phyloP scores from a whole-genome alignment of 1,284 basidiomycete genomes.

The Wallemia mellicola region DNA sequence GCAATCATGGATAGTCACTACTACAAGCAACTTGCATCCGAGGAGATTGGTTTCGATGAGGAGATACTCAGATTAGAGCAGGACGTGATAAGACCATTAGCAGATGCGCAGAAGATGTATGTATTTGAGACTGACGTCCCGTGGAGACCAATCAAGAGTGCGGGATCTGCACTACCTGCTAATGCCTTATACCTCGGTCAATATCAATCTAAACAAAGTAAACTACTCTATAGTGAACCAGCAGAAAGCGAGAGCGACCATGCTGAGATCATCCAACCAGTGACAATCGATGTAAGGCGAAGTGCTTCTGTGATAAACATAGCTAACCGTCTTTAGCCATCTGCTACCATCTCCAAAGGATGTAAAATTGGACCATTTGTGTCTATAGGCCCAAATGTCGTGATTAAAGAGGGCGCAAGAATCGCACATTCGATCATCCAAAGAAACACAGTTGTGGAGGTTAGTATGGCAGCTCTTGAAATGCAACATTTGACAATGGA shows the following conservation, averaged over 20 bases:
- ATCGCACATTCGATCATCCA: conserved; percentile 21
- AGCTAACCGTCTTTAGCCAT: conserved; percentile 4
- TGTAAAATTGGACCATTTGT: conserved; percentile 20
- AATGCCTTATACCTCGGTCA: conserved; percentile 18
- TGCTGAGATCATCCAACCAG: conserved; percentile 17
- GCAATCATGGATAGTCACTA: conserved; percentile 17
- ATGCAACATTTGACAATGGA: neutral
- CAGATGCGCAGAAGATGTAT: conserved; percentile 19
- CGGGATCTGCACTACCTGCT: conserved; percentile 21
- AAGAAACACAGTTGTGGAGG: conserved; percentile 18
- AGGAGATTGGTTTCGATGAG: conserved; percentile 18
- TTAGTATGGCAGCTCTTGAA: conserved; percentile 4
- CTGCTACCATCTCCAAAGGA: conserved; percentile 16
- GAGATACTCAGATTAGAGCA: conserved; percentile 22
- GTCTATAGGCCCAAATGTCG: conserved; percentile 13
- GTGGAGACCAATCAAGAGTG: conserved; percentile 24
- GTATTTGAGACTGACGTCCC: conserved; percentile 20
- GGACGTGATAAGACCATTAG: conserved; percentile 22
- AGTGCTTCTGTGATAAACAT: neutral
- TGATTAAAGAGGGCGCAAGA: conserved; percentile 18
- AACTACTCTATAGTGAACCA: conserved; percentile 5
- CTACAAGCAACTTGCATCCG: conserved; percentile 11
- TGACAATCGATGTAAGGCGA: conserved; percentile 17
- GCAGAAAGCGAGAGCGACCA: neutral
- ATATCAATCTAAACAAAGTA: conserved; percentile 12